phyloP scores from a whole-genome alignment of 805 yeast genomes.

The Aciculoconidium aculeatum region DNA sequence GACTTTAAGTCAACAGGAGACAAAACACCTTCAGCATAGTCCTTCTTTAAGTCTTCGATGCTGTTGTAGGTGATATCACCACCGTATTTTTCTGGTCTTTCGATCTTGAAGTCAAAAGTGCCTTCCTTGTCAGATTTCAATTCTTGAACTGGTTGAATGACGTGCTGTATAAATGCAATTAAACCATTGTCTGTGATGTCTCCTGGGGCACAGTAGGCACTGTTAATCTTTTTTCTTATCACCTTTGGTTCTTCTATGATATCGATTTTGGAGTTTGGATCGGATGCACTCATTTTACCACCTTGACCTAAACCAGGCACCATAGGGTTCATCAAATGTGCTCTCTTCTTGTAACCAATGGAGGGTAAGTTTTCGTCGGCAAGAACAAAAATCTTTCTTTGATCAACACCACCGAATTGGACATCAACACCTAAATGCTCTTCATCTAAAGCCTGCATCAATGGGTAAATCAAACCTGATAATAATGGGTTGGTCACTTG shows the following conservation, averaged over 20 bases:
- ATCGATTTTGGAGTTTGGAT: constrained; percentile 96
- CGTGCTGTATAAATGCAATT: constrained; percentile 77
- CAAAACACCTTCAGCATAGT: constrained; percentile 66
- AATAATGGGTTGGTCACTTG: constrained; percentile 93
- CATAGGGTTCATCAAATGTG: constrained; percentile 98
- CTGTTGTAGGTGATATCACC: constrained; percentile 76
- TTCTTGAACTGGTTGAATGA: constrained; percentile 80
- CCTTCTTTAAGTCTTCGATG: constrained; percentile 63
- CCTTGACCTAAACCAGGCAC: constrained; percentile 97
- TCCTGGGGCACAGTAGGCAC: constrained; percentile 96
- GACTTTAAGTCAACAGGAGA: constrained; percentile 91
- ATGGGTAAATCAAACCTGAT: constrained; percentile 91
- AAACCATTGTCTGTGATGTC: constrained; percentile 84
- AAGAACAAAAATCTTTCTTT: constrained; percentile 92
- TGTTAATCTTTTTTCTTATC: constrained; percentile 83
- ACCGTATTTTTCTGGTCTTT: constrained; percentile 96
- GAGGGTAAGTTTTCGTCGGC: constrained; percentile 91
- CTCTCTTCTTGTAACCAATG: constrained; percentile 93
- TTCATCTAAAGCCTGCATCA: constrained; percentile 98
- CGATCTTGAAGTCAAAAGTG: constrained; percentile 61
- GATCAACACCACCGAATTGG: constrained; percentile 99
- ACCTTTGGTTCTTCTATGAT: constrained; percentile 81
- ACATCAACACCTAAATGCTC: constrained; percentile 82
- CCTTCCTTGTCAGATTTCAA: constrained; percentile 53
- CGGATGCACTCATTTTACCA: constrained; percentile 98